phyloP scores from a whole-genome alignment of 192 early-diverging fungal genomes.

The Lobosporangium transversale region DNA sequence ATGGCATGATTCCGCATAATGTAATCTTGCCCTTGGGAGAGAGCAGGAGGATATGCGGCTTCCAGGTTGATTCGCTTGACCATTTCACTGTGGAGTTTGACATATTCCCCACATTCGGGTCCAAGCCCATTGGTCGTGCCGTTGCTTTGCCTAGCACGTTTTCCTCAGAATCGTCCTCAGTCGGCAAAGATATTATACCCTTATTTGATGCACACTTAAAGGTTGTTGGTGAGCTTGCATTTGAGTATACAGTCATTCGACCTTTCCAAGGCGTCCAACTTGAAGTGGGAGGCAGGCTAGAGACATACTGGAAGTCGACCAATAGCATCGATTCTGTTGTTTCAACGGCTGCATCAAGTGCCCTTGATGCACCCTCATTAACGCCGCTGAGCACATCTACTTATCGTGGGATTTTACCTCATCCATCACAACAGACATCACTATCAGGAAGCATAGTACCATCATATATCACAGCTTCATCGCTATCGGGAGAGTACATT shows the following conservation, averaged over 20 bases:
- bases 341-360: conserved; percentile 23
- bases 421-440: conserved; percentile 17
- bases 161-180: conserved; percentile 22
- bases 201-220: conserved; percentile 91
- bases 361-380: conserved; percentile 2
- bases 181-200: conserved; percentile 65
- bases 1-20: conserved; percentile 88
- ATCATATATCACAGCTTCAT: conserved; percentile 87
- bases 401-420: conserved; percentile 25
- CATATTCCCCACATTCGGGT: conserved; percentile 95
- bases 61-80: conserved; percentile 78
- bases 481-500: conserved; percentile 91
- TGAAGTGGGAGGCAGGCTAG: conserved; percentile 93
- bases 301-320: conserved; percentile 99
- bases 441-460: conserved; percentile 51
- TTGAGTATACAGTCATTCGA: conserved; percentile 82
- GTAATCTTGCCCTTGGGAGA: conserved; percentile 90
- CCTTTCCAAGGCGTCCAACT: conserved; percentile 89
- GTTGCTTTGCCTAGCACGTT: conserved; percentile 83
- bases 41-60: conserved; percentile 80
- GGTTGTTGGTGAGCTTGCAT: conserved; percentile 90
- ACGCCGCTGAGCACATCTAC: conserved; percentile 39
- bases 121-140: conserved; percentile 88
- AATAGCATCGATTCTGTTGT: conserved; percentile 65
- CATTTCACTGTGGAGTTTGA: conserved; percentile 90